Conservation (phyloP, 164 flowering plant genomes). For the Euptelea pleiosperma region DNA sequence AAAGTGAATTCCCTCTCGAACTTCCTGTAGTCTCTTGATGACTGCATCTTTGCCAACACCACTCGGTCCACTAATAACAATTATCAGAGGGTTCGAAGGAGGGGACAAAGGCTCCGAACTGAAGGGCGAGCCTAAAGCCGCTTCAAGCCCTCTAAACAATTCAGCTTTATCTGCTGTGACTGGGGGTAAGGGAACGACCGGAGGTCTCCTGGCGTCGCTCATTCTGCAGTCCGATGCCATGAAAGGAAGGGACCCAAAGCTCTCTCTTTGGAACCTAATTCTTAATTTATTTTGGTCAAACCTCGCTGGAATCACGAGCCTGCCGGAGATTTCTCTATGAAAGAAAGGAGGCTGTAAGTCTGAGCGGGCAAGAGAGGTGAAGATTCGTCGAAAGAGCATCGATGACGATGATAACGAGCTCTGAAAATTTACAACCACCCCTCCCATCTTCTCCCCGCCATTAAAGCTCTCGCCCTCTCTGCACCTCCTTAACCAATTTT, state of each 20-base stretch:
- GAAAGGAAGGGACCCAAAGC: constrained; percentile 12
- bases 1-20: constrained; percentile 60
- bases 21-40: constrained; percentile 56
- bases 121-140: constrained; percentile 62
- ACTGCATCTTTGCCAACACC: constrained; percentile 94
- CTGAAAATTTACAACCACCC: background rate
- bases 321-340: constrained; percentile 10
- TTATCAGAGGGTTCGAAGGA: constrained; percentile 53
- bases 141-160: constrained; percentile 65
- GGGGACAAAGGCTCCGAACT: constrained; percentile 52
- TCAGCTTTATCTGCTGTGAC: constrained; percentile 42
- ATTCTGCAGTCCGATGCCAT: constrained; percentile 26
- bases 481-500: no score
- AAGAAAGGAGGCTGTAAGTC: constrained; percentile 15
- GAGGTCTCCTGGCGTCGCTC: constrained; percentile 36
- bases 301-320: constrained; percentile 5
- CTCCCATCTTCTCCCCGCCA: constrained; percentile 7
- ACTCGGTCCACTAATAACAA: constrained; percentile 91
- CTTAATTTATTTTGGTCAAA: constrained; percentile 8
- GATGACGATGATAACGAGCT: constrained; percentile 12
- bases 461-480: constrained; percentile 9
- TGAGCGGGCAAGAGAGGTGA: constrained; percentile 26
- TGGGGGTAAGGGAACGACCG: constrained; percentile 34
- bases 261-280: constrained; percentile 5
- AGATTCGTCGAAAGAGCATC: constrained; percentile 47